A percentile compares a stretch with the other conserved stretches of the same genome.
phyloP scores from a whole-genome alignment of 768 basidiomycete genomes.

The Neoboletus subvelutipes region DNA sequence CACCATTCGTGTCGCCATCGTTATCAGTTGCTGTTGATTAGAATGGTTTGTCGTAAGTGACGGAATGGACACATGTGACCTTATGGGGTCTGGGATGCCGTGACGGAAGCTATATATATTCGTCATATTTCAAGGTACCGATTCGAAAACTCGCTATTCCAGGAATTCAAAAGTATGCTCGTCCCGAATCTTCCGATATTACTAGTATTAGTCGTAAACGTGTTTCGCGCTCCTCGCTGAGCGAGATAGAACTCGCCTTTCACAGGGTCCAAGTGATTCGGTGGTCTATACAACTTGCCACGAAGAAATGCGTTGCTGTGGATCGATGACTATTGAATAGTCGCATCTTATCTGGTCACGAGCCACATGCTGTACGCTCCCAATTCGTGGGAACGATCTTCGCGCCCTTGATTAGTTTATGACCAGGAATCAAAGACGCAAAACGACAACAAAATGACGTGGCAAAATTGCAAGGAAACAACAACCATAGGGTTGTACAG shows the following conservation, averaged over 20 bases:
- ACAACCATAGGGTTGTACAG: neutral
- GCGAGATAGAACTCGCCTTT: neutral
- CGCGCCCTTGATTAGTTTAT: neutral
- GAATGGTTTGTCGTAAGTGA: conserved; percentile 1
- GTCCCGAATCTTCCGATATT: neutral
- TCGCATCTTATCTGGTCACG: conserved; percentile 13
- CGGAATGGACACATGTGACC: conserved; percentile 4
- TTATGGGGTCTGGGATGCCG: neutral
- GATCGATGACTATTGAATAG: neutral
- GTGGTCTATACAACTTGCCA: neutral
- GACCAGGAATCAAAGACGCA: neutral
- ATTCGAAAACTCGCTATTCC: neutral
- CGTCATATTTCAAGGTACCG: conserved; percentile 2
- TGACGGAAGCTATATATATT: neutral
- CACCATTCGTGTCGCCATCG: conserved; percentile 3
- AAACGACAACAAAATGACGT: neutral
- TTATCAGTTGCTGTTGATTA: conserved; percentile 12
- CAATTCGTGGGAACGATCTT: neutral
- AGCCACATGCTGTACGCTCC: neutral
- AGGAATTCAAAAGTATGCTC: neutral
- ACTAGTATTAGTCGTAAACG: too few species aligned
- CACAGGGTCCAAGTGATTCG: neutral
- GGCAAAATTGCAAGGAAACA: neutral
- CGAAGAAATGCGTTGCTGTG: neutral
- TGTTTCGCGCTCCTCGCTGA: too few species aligned